These are phyloP conservation scores for Colletotrichum orchidophilum DNA, from an alignment of 2,329 filamentous ascomycete genomes.

Conservation along the genomic window DNA sequence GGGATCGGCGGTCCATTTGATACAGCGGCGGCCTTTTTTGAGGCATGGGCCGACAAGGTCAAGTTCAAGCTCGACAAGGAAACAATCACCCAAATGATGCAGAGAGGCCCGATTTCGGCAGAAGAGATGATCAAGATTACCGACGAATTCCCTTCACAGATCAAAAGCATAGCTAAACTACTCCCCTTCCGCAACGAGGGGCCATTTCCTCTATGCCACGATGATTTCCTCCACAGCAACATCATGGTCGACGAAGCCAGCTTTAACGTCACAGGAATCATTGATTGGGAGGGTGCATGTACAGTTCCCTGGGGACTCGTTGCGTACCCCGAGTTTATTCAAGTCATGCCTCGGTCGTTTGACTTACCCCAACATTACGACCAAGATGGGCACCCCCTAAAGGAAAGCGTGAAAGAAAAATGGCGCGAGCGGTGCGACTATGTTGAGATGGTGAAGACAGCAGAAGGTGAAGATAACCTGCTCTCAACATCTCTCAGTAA, in stretches of 20 bases:
- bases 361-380: neutral
- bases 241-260: slow-evolving; percentile 40
- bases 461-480: no score
- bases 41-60: slow-evolving; percentile 35
- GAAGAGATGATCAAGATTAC: neutral
- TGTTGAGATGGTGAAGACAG: neutral
- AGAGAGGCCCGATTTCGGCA: neutral
- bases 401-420: neutral
- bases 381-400: neutral
- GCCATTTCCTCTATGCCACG: slow-evolving; percentile 44
- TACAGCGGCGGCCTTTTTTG: slow-evolving; percentile 35
- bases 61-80: slow-evolving; percentile 17
- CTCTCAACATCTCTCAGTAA: no score
- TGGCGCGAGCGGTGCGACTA: neutral
- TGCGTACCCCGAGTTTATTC: slow-evolving; percentile 36
- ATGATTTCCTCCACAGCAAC: slow-evolving; percentile 44
- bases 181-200: slow-evolving; percentile 32
- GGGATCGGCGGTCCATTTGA: slow-evolving; percentile 37
- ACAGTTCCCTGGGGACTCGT: slow-evolving; percentile 39
- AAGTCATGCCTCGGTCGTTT: slow-evolving; percentile 28
- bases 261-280: slow-evolving; percentile 40
- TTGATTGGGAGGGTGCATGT: slow-evolving; percentile 45
- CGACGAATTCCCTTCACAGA: neutral
- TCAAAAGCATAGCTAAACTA: neutral
- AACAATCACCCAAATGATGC: neutral